phyloP scores from a whole-genome alignment of 2,329 filamentous ascomycete genomes.

The Dothidotthia symphoricarpi region DNA sequence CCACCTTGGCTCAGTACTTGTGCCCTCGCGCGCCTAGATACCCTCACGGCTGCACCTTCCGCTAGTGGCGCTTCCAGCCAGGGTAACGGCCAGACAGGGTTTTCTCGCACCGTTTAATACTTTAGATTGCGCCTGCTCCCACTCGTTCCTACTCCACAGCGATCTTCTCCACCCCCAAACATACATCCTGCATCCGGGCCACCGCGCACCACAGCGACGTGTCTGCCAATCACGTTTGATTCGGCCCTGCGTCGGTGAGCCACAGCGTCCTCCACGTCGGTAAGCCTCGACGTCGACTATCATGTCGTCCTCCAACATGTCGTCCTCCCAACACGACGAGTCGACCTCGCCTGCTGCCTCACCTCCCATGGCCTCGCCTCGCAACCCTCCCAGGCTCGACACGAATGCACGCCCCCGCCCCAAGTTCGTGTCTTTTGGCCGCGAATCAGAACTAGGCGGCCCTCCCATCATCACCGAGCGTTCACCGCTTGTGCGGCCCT shows the following conservation, averaged over 20 bases:
- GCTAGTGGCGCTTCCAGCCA: background rate
- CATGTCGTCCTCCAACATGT: conserved; percentile 18
- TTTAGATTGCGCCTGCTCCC: background rate
- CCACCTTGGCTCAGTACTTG: background rate
- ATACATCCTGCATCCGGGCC: conserved; percentile 1
- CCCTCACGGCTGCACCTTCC: background rate
- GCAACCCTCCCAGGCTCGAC: conserved; percentile 18
- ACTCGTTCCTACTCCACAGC: background rate
- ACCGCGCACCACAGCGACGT: background rate
- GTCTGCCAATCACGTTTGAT: conserved; percentile 17
- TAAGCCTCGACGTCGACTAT: no score
- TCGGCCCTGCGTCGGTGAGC: conserved; percentile 9
- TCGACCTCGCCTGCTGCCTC: conserved; percentile 9
- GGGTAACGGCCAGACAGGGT: conserved; percentile 3
- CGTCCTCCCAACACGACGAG: conserved; percentile 12
- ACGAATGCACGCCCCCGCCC: conserved; percentile 21
- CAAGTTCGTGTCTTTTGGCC: conserved; percentile 41
- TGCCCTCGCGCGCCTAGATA: background rate
- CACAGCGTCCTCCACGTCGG: conserved; percentile 15
- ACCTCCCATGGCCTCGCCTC: conserved; percentile 15
- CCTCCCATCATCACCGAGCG: conserved; percentile 32
- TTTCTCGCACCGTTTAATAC: background rate
- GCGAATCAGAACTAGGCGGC: conserved; percentile 21
- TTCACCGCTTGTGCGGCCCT: conserved; percentile 35
- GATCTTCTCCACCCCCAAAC: background rate